Evolutionary conservation across 306 rosid genomes (phyloP), one percentile per base, ranked within the genome.

Genomic region (Fragaria vesca): DNA sequence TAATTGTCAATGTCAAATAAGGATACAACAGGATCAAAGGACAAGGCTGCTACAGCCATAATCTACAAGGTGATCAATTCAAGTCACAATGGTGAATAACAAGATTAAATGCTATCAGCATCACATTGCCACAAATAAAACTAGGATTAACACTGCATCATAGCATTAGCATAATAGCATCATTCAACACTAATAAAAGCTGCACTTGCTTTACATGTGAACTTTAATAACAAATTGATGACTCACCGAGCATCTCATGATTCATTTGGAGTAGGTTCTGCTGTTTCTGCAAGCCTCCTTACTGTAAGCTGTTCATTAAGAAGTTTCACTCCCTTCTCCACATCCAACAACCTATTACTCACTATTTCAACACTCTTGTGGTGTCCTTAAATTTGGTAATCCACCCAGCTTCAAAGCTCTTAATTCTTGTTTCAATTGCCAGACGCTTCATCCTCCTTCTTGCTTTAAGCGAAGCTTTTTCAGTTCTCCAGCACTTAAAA

Each of bases 401-500:
- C 87, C 86, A 88, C 66, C 85, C 83, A 47, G 48, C 84, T 82
- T 90, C 97, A 74, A 92, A 74, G 63, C 86, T 89, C 74, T 51
- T 82, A 51, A 80, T 45, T 76, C 79, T 85, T 84, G 69, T 87
- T 73, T 95, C 89, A 38, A 85, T 67, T 66, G 69, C 66, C 74
- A 81, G n/a, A 51, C 83, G 79, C 51, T 32, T 83, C 51, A 77
- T 11, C 87, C 88, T 89, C 43, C 98, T 78, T 91, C 97, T 82
- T 81, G 91, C 85, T 83, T 92, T 80, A 87, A 67, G 6, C 88
- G 87, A 40, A 79, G 88, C 91, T 81, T 89, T 70, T 91, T 97
- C 70, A 95, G 81, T 71, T 95, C 97, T 86, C 75, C 63, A 71
- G 78, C 81, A 80, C 92, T 95, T 82, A 95, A 80, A 86, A 92